Evolutionary conservation across 169 alveolate genomes (phyloP).

Genomic region (Plasmodium relictum): DNA sequence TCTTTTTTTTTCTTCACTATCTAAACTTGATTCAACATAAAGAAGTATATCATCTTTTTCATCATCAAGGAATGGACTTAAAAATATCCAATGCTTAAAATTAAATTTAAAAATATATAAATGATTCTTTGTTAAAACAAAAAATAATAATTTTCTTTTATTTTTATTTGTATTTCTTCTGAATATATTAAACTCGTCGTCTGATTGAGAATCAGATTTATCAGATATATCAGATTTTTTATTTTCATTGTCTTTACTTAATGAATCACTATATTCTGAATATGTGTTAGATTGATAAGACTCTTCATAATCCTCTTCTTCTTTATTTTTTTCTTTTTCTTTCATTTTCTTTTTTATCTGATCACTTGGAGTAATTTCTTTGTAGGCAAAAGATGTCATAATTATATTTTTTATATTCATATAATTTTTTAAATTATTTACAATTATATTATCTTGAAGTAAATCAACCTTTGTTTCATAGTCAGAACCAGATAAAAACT

Average conservation of each 20-base stretch:
- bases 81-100: conserved; percentile 68
- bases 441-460: conserved; percentile 49
- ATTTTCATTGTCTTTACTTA: neutral
- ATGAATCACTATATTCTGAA: conserved; percentile 21
- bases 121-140: conserved; percentile 74
- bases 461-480: conserved; percentile 47
- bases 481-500: conserved; percentile 61
- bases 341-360: neutral
- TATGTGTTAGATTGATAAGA: conserved; percentile 7
- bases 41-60: conserved; percentile 69
- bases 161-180: conserved; percentile 12
- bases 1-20: conserved; percentile 46
- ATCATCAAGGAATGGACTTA: conserved; percentile 73
- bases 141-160: conserved; percentile 44
- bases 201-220: conserved; percentile 19
- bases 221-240: neutral
- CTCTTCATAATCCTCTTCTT: conserved; percentile 1
- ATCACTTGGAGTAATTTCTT: conserved; percentile 31
- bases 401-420: conserved; percentile 66
- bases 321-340: conserved; percentile 9
- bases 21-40: conserved; percentile 57
- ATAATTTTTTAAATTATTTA: conserved; percentile 42
- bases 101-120: conserved; percentile 51
- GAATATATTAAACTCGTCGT: conserved; percentile 49
- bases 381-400: conserved; percentile 67